A percentile compares a stretch with the other conserved stretches of the same genome.
Evolutionary conservation across 306 rosid species (phyloP).

Genomic region (Pterocarpus macrocarpus): DNA sequence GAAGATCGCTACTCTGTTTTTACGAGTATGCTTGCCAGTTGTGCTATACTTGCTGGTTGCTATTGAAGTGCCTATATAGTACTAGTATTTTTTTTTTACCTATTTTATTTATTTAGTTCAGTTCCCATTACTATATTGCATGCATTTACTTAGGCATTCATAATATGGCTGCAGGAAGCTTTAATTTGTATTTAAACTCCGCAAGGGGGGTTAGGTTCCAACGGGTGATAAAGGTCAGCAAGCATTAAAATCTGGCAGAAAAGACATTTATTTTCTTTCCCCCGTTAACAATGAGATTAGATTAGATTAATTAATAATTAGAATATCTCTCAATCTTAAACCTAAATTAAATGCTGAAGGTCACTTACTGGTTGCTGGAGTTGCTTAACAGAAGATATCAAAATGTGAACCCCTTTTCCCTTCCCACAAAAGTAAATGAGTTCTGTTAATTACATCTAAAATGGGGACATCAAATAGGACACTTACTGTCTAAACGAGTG

Average conservation of each 20-base stretch:
- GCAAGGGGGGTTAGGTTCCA: constrained; percentile 20
- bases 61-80: background rate
- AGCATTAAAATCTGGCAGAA: constrained; percentile 31
- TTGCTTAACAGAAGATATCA: background rate
- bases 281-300: background rate
- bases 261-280: background rate
- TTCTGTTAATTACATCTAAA: no score
- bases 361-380: background rate
- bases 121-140: constrained; percentile 30
- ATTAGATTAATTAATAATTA: background rate
- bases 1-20: constrained; percentile 37
- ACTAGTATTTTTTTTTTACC: background rate
- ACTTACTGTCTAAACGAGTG: no score
- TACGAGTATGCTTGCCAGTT: constrained; percentile 35
- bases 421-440: background rate
- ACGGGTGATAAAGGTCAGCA: constrained; percentile 32
- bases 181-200: constrained; percentile 36
- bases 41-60: constrained; percentile 17
- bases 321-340: background rate
- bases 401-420: background rate
- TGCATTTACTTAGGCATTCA: constrained; percentile 46
- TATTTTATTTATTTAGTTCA: constrained; percentile 1
- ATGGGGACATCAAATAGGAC: no score
- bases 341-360: background rate
- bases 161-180: constrained; percentile 41